Percentiles rank a stretch among this genome's conserved stretches.
phyloP scores from a whole-genome alignment of 169 alveolate species.

The Plasmodium vivax region DNA sequence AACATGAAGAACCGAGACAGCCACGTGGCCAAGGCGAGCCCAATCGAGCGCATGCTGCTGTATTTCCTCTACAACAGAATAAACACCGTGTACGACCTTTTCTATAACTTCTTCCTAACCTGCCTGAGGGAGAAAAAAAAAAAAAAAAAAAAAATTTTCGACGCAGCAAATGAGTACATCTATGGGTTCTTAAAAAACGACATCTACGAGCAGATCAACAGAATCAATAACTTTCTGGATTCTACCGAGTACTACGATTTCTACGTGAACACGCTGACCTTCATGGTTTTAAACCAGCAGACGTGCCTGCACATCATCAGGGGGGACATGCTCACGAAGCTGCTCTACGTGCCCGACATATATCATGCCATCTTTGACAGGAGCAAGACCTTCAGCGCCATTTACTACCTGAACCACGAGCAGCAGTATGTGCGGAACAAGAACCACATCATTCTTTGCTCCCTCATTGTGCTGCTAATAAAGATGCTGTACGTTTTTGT shows the following conservation, averaged over 20 bases:
- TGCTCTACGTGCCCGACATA: slow-evolving; percentile 27
- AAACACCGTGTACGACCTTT: slow-evolving; percentile 49
- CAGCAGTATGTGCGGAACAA: slow-evolving; percentile 37
- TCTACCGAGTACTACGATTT: slow-evolving; percentile 33
- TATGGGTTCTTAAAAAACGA: slow-evolving; percentile 19
- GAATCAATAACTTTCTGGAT: slow-evolving; percentile 36
- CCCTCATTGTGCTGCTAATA: slow-evolving; percentile 51
- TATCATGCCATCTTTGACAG: slow-evolving; percentile 54
- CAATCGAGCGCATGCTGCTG: slow-evolving; percentile 29
- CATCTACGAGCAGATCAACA: slow-evolving; percentile 28
- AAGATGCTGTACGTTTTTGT: slow-evolving; percentile 37
- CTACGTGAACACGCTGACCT: slow-evolving; percentile 40
- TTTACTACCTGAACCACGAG: slow-evolving; percentile 1
- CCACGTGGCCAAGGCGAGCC: background rate
- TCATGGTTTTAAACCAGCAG: slow-evolving; percentile 17
- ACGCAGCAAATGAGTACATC: slow-evolving; percentile 14
- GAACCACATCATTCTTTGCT: slow-evolving; percentile 44
- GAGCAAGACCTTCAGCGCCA: slow-evolving; percentile 28
- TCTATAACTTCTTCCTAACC: slow-evolving; percentile 24
- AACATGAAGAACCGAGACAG: slow-evolving; percentile 46
- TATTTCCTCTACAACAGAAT: slow-evolving; percentile 53
- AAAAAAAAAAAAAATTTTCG: slow-evolving; percentile 9
- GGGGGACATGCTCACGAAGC: slow-evolving; percentile 28
- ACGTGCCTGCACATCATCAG: slow-evolving; percentile 36
- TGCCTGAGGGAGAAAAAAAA: background rate